A percentile compares a stretch with the other conserved stretches of the same genome.
Evolutionary conservation across 2,329 filamentous ascomycete species (phyloP).

Genomic region (Fusarium beomiforme): DNA sequence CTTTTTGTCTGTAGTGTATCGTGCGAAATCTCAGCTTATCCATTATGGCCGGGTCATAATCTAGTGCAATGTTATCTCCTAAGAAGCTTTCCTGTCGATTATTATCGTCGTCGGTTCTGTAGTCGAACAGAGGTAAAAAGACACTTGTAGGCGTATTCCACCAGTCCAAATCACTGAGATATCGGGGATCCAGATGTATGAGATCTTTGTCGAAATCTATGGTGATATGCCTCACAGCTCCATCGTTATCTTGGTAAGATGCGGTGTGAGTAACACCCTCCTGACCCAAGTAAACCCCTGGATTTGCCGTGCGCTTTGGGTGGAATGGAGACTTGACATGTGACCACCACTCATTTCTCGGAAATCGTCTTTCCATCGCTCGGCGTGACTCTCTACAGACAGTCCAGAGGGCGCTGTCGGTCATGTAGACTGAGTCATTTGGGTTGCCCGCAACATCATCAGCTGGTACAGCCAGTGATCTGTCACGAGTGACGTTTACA

Average conservation of each 20-base stretch:
- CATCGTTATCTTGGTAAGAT: neutral
- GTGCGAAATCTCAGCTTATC: neutral
- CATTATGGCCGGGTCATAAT: constrained; percentile 7
- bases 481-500: neutral
- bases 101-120: fast-evolving
- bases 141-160: neutral
- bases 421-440: constrained; percentile 22
- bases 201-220: constrained; percentile 11
- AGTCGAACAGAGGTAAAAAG: neutral
- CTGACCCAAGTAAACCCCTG: neutral
- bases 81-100: neutral
- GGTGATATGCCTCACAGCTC: neutral
- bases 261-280: neutral
- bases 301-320: neutral
- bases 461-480: neutral
- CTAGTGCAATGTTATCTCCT: constrained; percentile 15
- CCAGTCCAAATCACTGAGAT: neutral
- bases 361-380: constrained; percentile 16
- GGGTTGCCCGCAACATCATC: neutral
- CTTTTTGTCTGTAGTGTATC: neutral
- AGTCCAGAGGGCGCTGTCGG: constrained; percentile 23
- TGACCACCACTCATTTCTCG: constrained; percentile 31
- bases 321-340: neutral
- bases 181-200: constrained; percentile 1
- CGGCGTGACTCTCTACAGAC: constrained; percentile 11